A percentile compares a stretch with the other conserved stretches of the same genome.
These are phyloP conservation scores for Penicillium flavigenum DNA, from an alignment of 495 filamentous ascomycete genomes.

Conservation along the genomic window DNA sequence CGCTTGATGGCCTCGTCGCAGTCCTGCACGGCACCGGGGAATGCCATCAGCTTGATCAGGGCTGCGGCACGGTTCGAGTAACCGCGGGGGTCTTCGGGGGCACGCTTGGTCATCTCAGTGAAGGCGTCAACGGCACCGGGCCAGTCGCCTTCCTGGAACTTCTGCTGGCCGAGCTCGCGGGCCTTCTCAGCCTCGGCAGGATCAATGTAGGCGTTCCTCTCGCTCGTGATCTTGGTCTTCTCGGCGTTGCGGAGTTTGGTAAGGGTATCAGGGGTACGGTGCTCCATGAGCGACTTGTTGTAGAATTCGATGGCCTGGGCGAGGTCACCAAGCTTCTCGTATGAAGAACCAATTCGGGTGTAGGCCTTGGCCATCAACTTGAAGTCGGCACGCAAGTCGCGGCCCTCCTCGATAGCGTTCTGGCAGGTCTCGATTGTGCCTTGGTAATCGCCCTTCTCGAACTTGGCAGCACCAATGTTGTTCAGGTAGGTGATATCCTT, in stretches of 20 bases:
- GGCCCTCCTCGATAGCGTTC: slow-evolving; percentile 83
- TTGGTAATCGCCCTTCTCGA: slow-evolving; percentile 92
- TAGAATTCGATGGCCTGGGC: slow-evolving; percentile 83
- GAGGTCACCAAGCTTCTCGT: slow-evolving; percentile 85
- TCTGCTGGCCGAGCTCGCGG: slow-evolving; percentile 88
- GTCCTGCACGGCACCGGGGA: slow-evolving; percentile 89
- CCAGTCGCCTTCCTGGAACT: slow-evolving; percentile 97
- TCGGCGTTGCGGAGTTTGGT: slow-evolving; percentile 92
- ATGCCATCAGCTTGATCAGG: slow-evolving; percentile 92
- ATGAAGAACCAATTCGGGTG: slow-evolving; percentile 82
- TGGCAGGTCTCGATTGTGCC: slow-evolving; percentile 82
- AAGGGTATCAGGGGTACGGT: slow-evolving; percentile 92
- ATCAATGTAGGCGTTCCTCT: slow-evolving; percentile 81
- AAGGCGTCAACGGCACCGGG: slow-evolving; percentile 94
- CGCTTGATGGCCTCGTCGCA: slow-evolving; percentile 88
- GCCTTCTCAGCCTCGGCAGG: slow-evolving; percentile 92
- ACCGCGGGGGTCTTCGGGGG: slow-evolving; percentile 87
- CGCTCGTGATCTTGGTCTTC: slow-evolving; percentile 75
- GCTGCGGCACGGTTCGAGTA: slow-evolving; percentile 97
- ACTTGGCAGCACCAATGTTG: slow-evolving; percentile 91
- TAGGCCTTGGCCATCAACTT: slow-evolving; percentile 95
- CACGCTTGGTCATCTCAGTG: slow-evolving; percentile 94
- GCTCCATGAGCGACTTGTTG: slow-evolving; percentile 90
- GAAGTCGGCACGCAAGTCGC: slow-evolving; percentile 86
- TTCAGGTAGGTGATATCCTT: slow-evolving; percentile 98